phyloP scores from a whole-genome alignment of 75 land plant species.

The Pinus tabuliformis region DNA sequence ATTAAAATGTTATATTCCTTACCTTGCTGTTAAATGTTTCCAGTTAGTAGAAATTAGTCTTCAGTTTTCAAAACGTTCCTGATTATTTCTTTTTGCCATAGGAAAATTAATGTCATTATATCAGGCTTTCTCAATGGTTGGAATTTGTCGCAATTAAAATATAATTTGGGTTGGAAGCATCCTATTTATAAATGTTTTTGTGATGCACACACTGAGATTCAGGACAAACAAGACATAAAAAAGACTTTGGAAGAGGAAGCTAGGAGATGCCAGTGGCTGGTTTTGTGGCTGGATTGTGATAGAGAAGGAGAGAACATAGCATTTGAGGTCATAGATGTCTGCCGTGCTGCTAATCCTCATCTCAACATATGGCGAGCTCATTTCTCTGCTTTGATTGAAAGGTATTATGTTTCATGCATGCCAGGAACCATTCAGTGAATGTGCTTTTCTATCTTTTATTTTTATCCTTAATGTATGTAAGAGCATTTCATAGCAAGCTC shows the following conservation, averaged over 20 bases:
- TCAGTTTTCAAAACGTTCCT: neutral
- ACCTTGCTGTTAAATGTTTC: neutral
- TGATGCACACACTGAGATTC: slow-evolving; percentile 2
- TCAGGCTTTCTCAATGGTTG: neutral
- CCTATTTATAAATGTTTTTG: neutral
- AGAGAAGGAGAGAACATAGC: slow-evolving; percentile 96
- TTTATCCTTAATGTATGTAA: neutral
- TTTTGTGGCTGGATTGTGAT: slow-evolving; percentile 95
- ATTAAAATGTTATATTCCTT: neutral
- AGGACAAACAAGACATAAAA: slow-evolving; percentile 77
- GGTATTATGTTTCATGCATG: slow-evolving; percentile 24
- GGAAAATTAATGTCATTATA: neutral
- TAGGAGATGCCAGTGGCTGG: slow-evolving; percentile 76
- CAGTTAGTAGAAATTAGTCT: neutral
- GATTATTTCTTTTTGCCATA: neutral
- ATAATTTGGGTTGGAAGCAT: neutral
- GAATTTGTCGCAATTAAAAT: neutral
- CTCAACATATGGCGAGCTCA: slow-evolving; percentile 76
- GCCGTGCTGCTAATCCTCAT: slow-evolving; percentile 44
- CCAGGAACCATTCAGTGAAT: neutral
- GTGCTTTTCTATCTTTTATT: neutral
- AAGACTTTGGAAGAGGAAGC: slow-evolving; percentile 86
- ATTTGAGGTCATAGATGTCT: slow-evolving; percentile 88
- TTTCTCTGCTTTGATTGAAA: slow-evolving; percentile 88
- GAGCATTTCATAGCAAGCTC: neutral